Base-by-base conservation (phyloP, 108 stramenopile species). In the Pseudonitzschia delicatissima region DNA sequence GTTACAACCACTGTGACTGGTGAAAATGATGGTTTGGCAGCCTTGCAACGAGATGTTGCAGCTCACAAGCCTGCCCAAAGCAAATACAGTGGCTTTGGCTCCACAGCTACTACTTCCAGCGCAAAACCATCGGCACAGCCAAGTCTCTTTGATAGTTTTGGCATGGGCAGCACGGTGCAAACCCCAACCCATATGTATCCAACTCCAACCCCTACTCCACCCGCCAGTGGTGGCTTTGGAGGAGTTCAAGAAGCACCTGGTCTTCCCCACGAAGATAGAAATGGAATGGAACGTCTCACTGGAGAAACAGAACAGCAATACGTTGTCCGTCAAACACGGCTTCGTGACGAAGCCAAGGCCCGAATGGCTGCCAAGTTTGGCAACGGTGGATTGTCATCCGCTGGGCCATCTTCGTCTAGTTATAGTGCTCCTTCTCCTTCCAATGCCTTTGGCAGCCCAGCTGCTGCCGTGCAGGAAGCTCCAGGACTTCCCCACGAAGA, bases 261-360 rank as follows among this genome's bases (percentile, higher is more conserved):
- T 9, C 57, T 81, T 44, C 91, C 92, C 2, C 86, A 87, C 1
- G 88, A 86, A 57, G 96, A 95, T 60, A 79, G 83, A 50, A 92
- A 90, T 47, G 91, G 93, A 13, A 84, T 95, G 62, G 93, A 87
- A 67, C 78, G 90, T 6, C 72, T 97, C 27, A 83, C 87, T 4
- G 94, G 94, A 25, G 97, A 97, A 72, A 82, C 87, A 7, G 94
- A 96, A 65, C 80, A 79, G 44, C 91, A 97, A 67, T 97, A 97
- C 60, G 86, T 97, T 27, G 68, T 82, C 60, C 77, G 97, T 26
- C 97, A 97, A 68, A 91, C 87, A 9, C 50, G 87, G 59, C 76
- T 96, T 21, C 67, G 87, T 13, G 87, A 91, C 33, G 90, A 91
- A 72, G 90, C 94, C 3, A 82, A 85, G 64, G 89, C 89, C 47